Evolutionary conservation across 2,329 filamentous ascomycete species (phyloP).

Genomic region (Trichoderma gracile): DNA sequence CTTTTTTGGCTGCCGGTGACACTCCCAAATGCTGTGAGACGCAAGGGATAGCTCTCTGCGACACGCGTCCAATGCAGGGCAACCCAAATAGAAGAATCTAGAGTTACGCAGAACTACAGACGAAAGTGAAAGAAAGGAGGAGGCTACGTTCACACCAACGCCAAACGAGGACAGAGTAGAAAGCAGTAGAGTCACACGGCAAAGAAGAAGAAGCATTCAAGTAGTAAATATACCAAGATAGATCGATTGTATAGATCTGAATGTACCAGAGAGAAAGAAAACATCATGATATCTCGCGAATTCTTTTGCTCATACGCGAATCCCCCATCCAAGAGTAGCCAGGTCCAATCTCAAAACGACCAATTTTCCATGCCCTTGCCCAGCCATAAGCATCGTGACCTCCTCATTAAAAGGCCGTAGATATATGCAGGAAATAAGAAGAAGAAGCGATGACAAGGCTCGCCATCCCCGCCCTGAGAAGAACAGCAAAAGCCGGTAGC

Average conservation of each 20-base stretch:
- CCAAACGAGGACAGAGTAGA: neutral
- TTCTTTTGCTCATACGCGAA: neutral
- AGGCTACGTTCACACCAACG: neutral
- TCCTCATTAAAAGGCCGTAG: conserved; percentile 24
- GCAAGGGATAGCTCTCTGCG: conserved; percentile 11
- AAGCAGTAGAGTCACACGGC: neutral
- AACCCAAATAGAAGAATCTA: neutral
- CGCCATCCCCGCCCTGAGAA: conserved; percentile 1
- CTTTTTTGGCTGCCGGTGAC: neutral
- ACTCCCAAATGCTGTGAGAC: conserved; percentile 9
- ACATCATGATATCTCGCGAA: neutral
- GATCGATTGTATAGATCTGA: neutral
- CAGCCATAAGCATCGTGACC: conserved; percentile 8
- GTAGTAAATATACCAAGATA: neutral
- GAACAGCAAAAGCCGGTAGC: neutral
- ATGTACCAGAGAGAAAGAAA: neutral
- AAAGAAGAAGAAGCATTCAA: neutral
- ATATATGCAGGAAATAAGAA: conserved; percentile 21
- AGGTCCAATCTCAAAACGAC: neutral
- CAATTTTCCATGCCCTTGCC: neutral
- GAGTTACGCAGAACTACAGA: no score
- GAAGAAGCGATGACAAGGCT: neutral
- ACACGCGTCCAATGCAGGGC: conserved; percentile 16
- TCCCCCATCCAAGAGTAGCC: neutral
- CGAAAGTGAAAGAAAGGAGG: neutral